A percentile compares a stretch with the other conserved stretches of the same genome.
These are phyloP conservation scores for Starmerella scarabaei DNA, from an alignment of 805 yeast genomes.

Conservation along the genomic window DNA sequence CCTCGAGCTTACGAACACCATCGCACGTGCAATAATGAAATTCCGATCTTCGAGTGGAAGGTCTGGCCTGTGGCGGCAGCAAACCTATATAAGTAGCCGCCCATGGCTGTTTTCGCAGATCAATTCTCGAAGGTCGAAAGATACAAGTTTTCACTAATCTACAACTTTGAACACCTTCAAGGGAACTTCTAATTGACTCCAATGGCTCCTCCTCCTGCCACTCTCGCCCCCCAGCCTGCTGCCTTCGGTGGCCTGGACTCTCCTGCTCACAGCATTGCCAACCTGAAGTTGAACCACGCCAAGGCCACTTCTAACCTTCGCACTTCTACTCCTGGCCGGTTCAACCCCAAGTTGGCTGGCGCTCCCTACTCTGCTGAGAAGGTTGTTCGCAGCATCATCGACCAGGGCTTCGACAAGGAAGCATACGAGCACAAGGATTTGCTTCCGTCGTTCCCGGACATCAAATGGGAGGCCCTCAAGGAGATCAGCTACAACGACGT, in stretches of 20 bases:
- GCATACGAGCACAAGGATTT: slow-evolving; percentile 23
- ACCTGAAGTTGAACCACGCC: slow-evolving; percentile 1
- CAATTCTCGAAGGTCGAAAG: too few species aligned
- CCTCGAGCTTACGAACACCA: too few species aligned
- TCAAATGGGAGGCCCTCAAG: slow-evolving; percentile 25
- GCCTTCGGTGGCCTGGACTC: slow-evolving; percentile 1
- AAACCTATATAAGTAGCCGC: too few species aligned
- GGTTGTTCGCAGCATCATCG: slow-evolving; percentile 1
- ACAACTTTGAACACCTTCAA: too few species aligned
- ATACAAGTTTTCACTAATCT: too few species aligned
- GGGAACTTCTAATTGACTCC: too few species aligned
- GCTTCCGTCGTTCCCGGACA: slow-evolving; percentile 26
- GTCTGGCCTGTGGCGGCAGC: too few species aligned
- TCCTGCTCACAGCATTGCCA: slow-evolving; percentile 5
- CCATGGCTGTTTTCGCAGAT: too few species aligned
- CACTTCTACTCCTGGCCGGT: slow-evolving; percentile 1
- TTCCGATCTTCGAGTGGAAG: too few species aligned
- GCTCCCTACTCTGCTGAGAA: slow-evolving; percentile 6
- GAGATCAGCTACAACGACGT: slow-evolving; percentile 19
- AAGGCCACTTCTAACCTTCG: neutral
- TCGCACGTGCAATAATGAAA: too few species aligned
- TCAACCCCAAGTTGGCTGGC: slow-evolving; percentile 7
- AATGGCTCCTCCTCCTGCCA: slow-evolving; percentile 11
- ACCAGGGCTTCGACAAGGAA: slow-evolving; percentile 5
- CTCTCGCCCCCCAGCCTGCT: neutral